Evolutionary conservation across 2,329 filamentous ascomycete species (phyloP).

Genomic region (Colletotrichum ledebouriae): DNA sequence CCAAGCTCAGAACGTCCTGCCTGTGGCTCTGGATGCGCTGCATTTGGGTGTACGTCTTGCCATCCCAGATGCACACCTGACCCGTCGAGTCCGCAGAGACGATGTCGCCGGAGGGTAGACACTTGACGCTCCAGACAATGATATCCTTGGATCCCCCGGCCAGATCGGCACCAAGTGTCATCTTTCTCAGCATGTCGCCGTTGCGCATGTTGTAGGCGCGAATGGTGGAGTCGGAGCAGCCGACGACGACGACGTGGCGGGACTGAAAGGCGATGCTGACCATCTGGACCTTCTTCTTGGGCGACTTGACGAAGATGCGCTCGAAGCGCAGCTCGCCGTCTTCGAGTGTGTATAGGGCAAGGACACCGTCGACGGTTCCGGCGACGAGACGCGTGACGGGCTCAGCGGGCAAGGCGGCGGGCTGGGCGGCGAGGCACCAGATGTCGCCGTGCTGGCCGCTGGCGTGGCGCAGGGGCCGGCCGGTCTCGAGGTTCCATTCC

Average conservation of each 20-base stretch:
- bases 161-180: slow-evolving; percentile 87
- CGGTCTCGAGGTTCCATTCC: slow-evolving; percentile 92
- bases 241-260: slow-evolving; percentile 84
- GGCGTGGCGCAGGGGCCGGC: slow-evolving; percentile 82
- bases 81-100: slow-evolving; percentile 96
- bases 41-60: slow-evolving; percentile 88
- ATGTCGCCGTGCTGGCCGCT: slow-evolving; percentile 96
- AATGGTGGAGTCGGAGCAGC: slow-evolving; percentile 97
- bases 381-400: slow-evolving; percentile 76
- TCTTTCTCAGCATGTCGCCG: slow-evolving; percentile 80
- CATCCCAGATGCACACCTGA: slow-evolving; percentile 93
- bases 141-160: slow-evolving; percentile 84
- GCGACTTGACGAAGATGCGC: slow-evolving; percentile 79
- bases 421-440: slow-evolving; percentile 95
- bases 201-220: slow-evolving; percentile 89
- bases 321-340: slow-evolving; percentile 87
- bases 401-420: slow-evolving; percentile 54
- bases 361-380: slow-evolving; percentile 91
- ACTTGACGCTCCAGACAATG: slow-evolving; percentile 94
- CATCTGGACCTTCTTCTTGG: slow-evolving; percentile 87
- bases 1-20: slow-evolving; percentile 91
- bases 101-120: slow-evolving; percentile 87
- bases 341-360: slow-evolving; percentile 88
- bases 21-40: slow-evolving; percentile 90
- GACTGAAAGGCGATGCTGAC: slow-evolving; percentile 93